A percentile compares a stretch with the other conserved stretches of the same genome.
Evolutionary conservation across 805 yeast genomes (phyloP).

Genomic region (Vanderwaltozyma polyspora): DNA sequence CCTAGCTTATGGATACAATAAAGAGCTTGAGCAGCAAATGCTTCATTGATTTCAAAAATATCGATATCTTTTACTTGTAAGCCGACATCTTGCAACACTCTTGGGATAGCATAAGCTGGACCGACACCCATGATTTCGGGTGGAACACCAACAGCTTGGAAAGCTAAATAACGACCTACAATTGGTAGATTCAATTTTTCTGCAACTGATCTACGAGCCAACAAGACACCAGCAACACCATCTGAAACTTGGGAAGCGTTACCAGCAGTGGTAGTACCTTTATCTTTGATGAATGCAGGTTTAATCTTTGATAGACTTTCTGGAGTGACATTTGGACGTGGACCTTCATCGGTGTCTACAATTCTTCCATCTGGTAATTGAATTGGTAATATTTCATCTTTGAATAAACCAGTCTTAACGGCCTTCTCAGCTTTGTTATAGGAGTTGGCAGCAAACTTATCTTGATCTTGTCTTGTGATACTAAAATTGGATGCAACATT

Average conservation of each 20-base stretch:
- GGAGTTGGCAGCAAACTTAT: conserved; percentile 79
- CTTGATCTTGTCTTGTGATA: conserved; percentile 64
- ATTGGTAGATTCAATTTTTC: conserved; percentile 59
- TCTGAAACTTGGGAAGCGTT: conserved; percentile 93
- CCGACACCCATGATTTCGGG: conserved; percentile 98
- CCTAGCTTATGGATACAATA: conserved; percentile 58
- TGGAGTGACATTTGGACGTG: conserved; percentile 77
- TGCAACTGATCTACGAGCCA: conserved; percentile 81
- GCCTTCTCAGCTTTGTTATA: conserved; percentile 78
- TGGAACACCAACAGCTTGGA: conserved; percentile 83
- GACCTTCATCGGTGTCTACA: conserved; percentile 76
- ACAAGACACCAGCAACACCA: conserved; percentile 85
- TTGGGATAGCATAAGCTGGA: conserved; percentile 92
- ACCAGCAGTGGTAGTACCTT: conserved; percentile 87
- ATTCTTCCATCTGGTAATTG: conserved; percentile 36
- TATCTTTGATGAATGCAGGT: conserved; percentile 74
- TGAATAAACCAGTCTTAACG: conserved; percentile 57
- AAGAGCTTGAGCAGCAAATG: conserved; percentile 90
- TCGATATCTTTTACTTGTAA: conserved; percentile 54
- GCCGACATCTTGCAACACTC: conserved; percentile 51
- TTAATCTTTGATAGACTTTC: conserved; percentile 59
- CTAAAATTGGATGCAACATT: conserved; percentile 64
- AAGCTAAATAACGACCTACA: conserved; percentile 68
- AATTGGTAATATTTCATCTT: conserved; percentile 82
- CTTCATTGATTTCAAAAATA: conserved; percentile 86